phyloP scores from a whole-genome alignment of 1,139 yeast genomes.

The Kurtzmaniella quercitrusa region DNA sequence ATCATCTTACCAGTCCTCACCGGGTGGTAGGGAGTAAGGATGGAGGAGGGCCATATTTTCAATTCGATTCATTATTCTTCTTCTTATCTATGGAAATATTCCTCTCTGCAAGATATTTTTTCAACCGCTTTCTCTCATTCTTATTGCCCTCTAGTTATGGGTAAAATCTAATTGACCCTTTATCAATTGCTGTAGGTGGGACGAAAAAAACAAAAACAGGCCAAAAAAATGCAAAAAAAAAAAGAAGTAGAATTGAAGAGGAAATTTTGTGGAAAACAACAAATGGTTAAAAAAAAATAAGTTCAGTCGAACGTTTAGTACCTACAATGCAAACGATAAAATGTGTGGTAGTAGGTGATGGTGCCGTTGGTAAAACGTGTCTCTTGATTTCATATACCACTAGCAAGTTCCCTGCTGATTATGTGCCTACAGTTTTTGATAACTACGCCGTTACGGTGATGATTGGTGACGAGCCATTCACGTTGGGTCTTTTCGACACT shows the following conservation, averaged over 20 bases:
- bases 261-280: slow-evolving; percentile 1
- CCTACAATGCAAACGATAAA: slow-evolving; percentile 74
- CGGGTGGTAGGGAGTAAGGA: too few species aligned
- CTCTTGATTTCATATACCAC: slow-evolving; percentile 87
- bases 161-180: neutral
- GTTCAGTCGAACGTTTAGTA: neutral
- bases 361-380: slow-evolving; percentile 96
- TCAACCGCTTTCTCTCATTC: neutral
- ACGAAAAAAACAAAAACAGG: neutral
- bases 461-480: slow-evolving; percentile 98
- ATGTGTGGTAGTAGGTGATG: slow-evolving; percentile 97
- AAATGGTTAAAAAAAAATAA: neutral
- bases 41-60: too few species aligned
- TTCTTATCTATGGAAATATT: neutral
- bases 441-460: slow-evolving; percentile 97
- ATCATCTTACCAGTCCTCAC: too few species aligned
- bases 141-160: neutral
- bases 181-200: neutral
- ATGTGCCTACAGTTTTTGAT: slow-evolving; percentile 89
- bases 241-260: neutral
- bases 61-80: neutral
- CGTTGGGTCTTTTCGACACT: slow-evolving; percentile 92
- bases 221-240: neutral
- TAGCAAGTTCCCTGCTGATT: slow-evolving; percentile 82
- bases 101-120: neutral